Base-by-base conservation (phyloP, 176 grass and related monocot species). In the Cenchrus americanus region DNA sequence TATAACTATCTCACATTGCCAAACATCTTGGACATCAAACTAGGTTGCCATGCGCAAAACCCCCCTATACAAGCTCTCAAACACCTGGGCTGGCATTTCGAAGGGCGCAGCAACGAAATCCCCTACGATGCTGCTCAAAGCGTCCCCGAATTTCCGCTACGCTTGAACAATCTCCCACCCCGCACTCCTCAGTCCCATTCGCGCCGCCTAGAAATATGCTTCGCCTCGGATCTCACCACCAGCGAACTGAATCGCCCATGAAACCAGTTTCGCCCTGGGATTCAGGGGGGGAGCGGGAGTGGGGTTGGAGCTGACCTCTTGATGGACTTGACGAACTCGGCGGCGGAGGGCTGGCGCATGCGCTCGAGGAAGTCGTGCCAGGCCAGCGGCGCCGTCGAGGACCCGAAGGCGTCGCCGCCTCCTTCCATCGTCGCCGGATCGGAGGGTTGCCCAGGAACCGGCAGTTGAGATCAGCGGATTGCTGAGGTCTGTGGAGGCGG, bases 281-380 rank as follows among this genome's bases (percentile, higher is more conserved):
- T 58, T 69, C 21, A 23, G 23, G 3, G 23, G 3, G 19, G 32
- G 17, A 48, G 13, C 24, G 63, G 19, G 63, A 27, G 13, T 57
- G 27, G 13, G 41, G 7, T 21, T 50, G 27, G 27, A 30, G 53
- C 34, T 23, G 26, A 89, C 96, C 96, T 87, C 87, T 98, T 98
- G 74, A 98, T 98, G 78, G 96, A 95, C 89, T 94, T 98, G 32
- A 98, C 96, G 48, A 98, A 94, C 23, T 98, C 96, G 11, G 87
- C 85, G 37, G 96, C 96, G 80, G 96, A 95, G 68, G 96, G 96
- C 53, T 98, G 93, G 37, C 96, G 93, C 96, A 98, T 98, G 76
- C 96, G 89, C 80, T 96, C 96, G 19, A 98, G 85, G 89, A 98
- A 98, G 65, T 98, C 93, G 83, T 98, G 96, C 96, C 96, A 98